Evolutionary conservation across 768 basidiomycete genomes (phyloP), one percentile per base, ranked within the genome.

Genomic region (Leccinum disarticulatum): DNA sequence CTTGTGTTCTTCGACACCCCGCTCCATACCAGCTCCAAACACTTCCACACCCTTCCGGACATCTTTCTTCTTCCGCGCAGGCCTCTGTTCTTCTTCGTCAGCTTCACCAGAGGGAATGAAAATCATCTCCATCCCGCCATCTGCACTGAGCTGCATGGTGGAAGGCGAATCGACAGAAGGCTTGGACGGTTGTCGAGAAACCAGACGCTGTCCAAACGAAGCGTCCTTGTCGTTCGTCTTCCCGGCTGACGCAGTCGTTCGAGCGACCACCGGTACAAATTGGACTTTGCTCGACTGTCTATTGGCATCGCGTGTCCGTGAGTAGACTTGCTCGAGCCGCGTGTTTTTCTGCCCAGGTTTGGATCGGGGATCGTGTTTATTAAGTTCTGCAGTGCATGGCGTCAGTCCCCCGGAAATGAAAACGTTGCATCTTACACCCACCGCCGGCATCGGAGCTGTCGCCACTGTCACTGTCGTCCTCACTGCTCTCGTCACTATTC

Each of bases 21-120:
- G 87, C 79, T 97, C 93, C 86, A 98, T 77, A 25, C 95, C 94
- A 48, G 87, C 90, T 28, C 94, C 95, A 68, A 96, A 95, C 49
- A 74, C 75, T 74, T 95, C 92, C 47, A 87, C 83, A 28, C 86
- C 87, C 71, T 84, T 87, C 67, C 81, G 77, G 60, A 63, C 66
- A 5, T 67, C 73, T 70, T 67, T 74, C 67, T 64, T 72, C 75
- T 69, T 74, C 67, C 58, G 70, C 59, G 64, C 65, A 54, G 68
- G 71, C 11, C 9, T 54, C 2, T 51, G 43, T 14, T 9, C 5
- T 6, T 55, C 64, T 14, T 62, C 66, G 25, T 59, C 60, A 62
- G 62, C 66, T 25, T 64, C 31, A 41, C 66, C 73, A 3, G 79
- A 83, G 3, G 93, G 93, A 31, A 90, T 77, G 83, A 93, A 96